phyloP scores from a whole-genome alignment of 2,329 filamentous ascomycete genomes.

The Teratosphaeria epicoccoides region DNA sequence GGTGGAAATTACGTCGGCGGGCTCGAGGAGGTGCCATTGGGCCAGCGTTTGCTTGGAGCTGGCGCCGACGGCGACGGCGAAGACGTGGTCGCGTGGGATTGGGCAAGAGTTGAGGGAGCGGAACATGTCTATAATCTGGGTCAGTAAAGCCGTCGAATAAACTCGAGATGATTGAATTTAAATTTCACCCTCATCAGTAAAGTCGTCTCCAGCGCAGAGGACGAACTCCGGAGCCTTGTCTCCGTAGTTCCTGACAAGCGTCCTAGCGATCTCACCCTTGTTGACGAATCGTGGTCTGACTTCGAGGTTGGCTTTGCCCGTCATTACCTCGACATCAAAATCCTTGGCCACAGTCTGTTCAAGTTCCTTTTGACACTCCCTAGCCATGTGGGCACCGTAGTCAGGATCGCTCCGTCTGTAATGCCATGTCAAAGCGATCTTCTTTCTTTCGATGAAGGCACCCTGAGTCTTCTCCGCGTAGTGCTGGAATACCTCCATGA shows the following conservation, averaged over 20 bases:
- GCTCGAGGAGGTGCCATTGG: conserved; percentile 80
- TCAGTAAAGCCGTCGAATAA: conserved; percentile 8
- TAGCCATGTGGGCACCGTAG: conserved; percentile 67
- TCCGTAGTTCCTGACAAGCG: conserved; percentile 62
- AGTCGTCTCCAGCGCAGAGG: conserved; percentile 86
- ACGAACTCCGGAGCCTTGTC: conserved; percentile 67
- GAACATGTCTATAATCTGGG: conserved; percentile 57
- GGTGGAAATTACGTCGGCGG: conserved; percentile 63
- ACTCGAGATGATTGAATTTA: background rate
- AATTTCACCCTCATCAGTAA: conserved; percentile 79
- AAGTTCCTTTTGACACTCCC: conserved; percentile 71
- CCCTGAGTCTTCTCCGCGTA: conserved; percentile 81
- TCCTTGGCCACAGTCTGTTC: conserved; percentile 63
- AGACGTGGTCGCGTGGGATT: conserved; percentile 57
- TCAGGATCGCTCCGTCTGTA: conserved; percentile 86
- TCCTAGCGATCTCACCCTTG: conserved; percentile 90
- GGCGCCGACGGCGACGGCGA: conserved; percentile 83
- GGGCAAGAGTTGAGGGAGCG: conserved; percentile 56
- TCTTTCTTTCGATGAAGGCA: conserved; percentile 91
- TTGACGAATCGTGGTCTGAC: conserved; percentile 96
- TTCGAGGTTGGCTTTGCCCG: conserved; percentile 91
- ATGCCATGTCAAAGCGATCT: conserved; percentile 92
- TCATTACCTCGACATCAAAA: conserved; percentile 94
- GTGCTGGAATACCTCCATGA: conserved; percentile 72
- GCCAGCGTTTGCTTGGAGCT: conserved; percentile 88